Evolutionary conservation across 768 basidiomycete species (phyloP).

Genomic region (Suillus discolor): DNA sequence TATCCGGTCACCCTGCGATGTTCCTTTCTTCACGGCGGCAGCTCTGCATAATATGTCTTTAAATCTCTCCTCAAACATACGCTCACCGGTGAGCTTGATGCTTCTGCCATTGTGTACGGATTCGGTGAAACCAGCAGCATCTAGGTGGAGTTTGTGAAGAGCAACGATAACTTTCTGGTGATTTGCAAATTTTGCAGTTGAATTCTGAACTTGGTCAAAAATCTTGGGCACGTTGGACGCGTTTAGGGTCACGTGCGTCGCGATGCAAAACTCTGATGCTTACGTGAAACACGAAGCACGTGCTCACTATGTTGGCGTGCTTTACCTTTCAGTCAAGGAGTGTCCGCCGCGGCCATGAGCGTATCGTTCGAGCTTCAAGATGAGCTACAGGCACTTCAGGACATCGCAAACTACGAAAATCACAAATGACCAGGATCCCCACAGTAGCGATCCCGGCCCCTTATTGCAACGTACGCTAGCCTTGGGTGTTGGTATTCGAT

Average conservation of each 20-base stretch:
- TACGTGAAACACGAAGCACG: constrained; percentile 30
- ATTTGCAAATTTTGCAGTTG: constrained; percentile 71
- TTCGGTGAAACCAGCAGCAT: constrained; percentile 59
- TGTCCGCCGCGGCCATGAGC: constrained; percentile 37
- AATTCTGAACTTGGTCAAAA: constrained; percentile 77
- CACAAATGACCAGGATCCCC: constrained; percentile 65
- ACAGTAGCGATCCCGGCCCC: constrained; percentile 51
- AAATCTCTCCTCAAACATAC: constrained; percentile 70
- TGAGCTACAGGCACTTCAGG: constrained; percentile 66
- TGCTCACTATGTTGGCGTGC: constrained; percentile 22
- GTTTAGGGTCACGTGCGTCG: constrained; percentile 12
- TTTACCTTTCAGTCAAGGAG: constrained; percentile 1
- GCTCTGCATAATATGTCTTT: constrained; percentile 59
- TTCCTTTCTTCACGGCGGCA: constrained; percentile 80
- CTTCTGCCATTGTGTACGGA: constrained; percentile 48
- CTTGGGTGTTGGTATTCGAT: background rate
- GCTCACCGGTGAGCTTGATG: constrained; percentile 74
- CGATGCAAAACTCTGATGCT: background rate
- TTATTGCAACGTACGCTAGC: constrained; percentile 59
- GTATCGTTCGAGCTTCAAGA: constrained; percentile 75
- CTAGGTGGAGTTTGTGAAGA: constrained; percentile 75
- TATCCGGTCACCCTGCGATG: constrained; percentile 68
- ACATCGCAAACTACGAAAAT: constrained; percentile 64
- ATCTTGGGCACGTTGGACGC: constrained; percentile 54
- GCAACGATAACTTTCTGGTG: constrained; percentile 90